Evolutionary conservation across 768 basidiomycete genomes (phyloP).

Genomic region (Xerocomellus intermedius): DNA sequence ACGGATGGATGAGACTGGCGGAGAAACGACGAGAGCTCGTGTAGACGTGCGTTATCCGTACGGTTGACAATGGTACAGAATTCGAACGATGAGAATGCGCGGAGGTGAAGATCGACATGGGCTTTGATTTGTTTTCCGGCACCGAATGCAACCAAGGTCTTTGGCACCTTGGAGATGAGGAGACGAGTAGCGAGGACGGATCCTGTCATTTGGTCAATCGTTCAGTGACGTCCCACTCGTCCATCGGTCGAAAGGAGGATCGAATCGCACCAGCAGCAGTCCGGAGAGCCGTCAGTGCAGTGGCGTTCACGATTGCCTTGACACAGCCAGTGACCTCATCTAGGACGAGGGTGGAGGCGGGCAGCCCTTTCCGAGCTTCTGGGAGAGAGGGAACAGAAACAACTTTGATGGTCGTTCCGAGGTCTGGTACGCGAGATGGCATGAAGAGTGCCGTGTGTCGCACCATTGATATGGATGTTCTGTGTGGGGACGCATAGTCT

Average conservation of each 20-base stretch:
- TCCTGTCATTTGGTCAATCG: conserved; percentile 39
- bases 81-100: conserved; percentile 52
- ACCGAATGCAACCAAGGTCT: conserved; percentile 60
- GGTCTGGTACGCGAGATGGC: conserved; percentile 61
- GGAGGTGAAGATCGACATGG: conserved; percentile 62
- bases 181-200: conserved; percentile 66
- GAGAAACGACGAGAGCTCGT: conserved; percentile 35
- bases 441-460: conserved; percentile 74
- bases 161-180: conserved; percentile 43
- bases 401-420: conserved; percentile 75
- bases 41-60: conserved; percentile 47
- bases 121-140: conserved; percentile 69
- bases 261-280: conserved; percentile 68
- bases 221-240: not conserved
- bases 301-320: conserved; percentile 78
- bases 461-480: conserved; percentile 51
- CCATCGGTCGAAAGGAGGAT: not conserved
- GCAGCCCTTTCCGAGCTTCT: conserved; percentile 54
- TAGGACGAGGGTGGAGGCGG: conserved; percentile 73
- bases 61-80: conserved; percentile 66
- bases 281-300: conserved; percentile 72
- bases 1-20: conserved; percentile 27
- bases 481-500: conserved; percentile 46
- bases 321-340: conserved; percentile 67
- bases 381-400: conserved; percentile 63